Evolutionary conservation across 2,329 filamentous ascomycete species (phyloP).

Genomic region (Pseudonectria foliicola): DNA sequence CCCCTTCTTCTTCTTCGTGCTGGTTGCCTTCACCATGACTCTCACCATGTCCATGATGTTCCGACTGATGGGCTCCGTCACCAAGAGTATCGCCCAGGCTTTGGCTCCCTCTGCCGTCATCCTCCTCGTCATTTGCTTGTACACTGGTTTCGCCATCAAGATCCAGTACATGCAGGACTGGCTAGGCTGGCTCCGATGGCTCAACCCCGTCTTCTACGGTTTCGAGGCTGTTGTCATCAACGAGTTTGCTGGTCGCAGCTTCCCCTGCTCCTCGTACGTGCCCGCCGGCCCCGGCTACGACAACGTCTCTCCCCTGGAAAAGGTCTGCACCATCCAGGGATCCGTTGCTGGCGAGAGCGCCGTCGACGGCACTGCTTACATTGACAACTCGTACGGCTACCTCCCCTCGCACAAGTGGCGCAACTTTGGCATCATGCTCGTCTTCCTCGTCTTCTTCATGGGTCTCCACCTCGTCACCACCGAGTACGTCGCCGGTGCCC

Average conservation of each 20-base stretch:
- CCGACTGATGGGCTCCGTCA: constrained; percentile 11
- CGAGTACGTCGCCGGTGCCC: constrained; percentile 35
- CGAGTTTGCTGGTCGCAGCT: no score
- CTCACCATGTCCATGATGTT: constrained; percentile 58
- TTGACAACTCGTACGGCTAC: neutral
- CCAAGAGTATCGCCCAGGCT: constrained; percentile 2
- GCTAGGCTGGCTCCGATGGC: constrained; percentile 55
- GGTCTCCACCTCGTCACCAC: constrained; percentile 28
- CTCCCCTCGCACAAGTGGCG: constrained; percentile 1
- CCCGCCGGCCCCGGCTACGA: constrained; percentile 20
- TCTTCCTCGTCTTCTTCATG: no score
- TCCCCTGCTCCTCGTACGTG: constrained; percentile 4
- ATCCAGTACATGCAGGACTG: constrained; percentile 37
- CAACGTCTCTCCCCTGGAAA: constrained; percentile 13
- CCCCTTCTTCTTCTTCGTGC: constrained; percentile 37
- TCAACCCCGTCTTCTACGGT: constrained; percentile 52
- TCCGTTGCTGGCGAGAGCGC: no score
- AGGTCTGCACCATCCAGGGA: constrained; percentile 28
- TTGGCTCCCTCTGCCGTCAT: constrained; percentile 3
- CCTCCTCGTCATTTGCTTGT: constrained; percentile 31
- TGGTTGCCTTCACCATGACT: constrained; percentile 43
- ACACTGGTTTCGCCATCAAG: constrained; percentile 40
- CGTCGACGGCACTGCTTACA: no score
- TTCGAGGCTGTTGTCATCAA: constrained; percentile 4
- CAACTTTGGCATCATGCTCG: no score